phyloP scores from a whole-genome alignment of 164 flowering plant species.

The Dillenia suffruticosa region DNA sequence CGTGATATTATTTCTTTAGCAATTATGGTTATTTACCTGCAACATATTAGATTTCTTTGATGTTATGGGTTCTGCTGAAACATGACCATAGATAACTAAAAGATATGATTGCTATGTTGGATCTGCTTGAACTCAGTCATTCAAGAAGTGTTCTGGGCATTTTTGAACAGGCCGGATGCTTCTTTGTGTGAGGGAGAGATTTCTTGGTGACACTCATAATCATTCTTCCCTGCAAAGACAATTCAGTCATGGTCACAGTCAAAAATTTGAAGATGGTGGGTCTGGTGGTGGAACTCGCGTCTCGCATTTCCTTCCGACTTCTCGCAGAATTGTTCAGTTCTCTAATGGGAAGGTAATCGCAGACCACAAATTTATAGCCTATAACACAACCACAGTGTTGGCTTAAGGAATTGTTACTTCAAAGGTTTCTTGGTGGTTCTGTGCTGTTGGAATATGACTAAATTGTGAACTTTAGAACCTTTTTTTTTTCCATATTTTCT shows the following conservation, averaged over 20 bases:
- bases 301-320: constrained; percentile 92
- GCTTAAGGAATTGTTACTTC: no score
- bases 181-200: constrained; percentile 92
- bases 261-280: constrained; percentile 76
- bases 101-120: no score
- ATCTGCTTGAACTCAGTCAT: no score
- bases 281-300: constrained; percentile 74
- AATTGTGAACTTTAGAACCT: background rate
- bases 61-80: no score
- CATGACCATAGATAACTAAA: no score
- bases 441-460: no score
- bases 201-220: constrained; percentile 50
- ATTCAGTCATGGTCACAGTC: constrained; percentile 90
- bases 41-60: no score
- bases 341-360: constrained; percentile 83
- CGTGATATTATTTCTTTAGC: no score
- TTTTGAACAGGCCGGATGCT: constrained; percentile 83
- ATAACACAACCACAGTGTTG: no score
- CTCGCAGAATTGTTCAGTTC: constrained; percentile 96
- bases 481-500: background rate
- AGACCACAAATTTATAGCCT: background rate
- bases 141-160: no score
- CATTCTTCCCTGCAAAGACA: constrained; percentile 93
- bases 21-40: no score
- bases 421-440: no score